Evolutionary conservation across 2,329 filamentous ascomycete genomes (phyloP), one percentile per base, ranked within the genome.

Genomic region (Ustilaginoidea virens): DNA sequence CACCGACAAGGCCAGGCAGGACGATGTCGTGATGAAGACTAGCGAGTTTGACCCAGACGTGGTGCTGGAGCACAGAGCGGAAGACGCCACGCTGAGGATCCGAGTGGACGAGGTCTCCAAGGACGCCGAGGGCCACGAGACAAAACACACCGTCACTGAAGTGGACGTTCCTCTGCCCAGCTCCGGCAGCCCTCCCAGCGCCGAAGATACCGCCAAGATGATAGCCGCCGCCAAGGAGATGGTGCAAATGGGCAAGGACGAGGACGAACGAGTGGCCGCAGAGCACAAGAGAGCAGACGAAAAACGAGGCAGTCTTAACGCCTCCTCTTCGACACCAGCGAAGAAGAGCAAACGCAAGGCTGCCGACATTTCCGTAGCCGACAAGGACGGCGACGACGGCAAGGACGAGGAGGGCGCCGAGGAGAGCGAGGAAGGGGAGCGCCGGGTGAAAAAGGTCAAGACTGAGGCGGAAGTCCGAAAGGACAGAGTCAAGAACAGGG

Each of bases 221-320:
- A 77, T 96, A 34, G 75, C 75, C 17, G 74, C 82, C 44, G 90
- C 90, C 18, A 83, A 78, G 56, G 71, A 76, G 40, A 93, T 94
- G 81, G 86, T 94, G 5, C 69, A 79, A 36, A 74, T 74, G 35
- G 68, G 67, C 35, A 58, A 66, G 37, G 56, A 63, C 49, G 50
- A 56, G 7, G 47, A 48, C 6, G 19, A 65, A 33, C 49, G 55
- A 7, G 47, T 46, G 6, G 18, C 64, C 32, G 55, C 61, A 46
- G 45, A 55, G 29, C 47, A 48, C 5, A 46, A 56, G 6, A 48
- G 47, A 8, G 49, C 47, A 16, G 50, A 53, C 15, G 58, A 53
- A 39, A 45, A 12, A 38, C 43, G 31, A 28, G 30, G 23, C 60
- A 56, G 38, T 36, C 57, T 48, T n/a, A 40, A 47, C 14, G 47